A percentile compares a stretch with the other conserved stretches of the same genome.
phyloP scores from a whole-genome alignment of 2,329 filamentous ascomycete genomes.

The Colletotrichum echinochloae region DNA sequence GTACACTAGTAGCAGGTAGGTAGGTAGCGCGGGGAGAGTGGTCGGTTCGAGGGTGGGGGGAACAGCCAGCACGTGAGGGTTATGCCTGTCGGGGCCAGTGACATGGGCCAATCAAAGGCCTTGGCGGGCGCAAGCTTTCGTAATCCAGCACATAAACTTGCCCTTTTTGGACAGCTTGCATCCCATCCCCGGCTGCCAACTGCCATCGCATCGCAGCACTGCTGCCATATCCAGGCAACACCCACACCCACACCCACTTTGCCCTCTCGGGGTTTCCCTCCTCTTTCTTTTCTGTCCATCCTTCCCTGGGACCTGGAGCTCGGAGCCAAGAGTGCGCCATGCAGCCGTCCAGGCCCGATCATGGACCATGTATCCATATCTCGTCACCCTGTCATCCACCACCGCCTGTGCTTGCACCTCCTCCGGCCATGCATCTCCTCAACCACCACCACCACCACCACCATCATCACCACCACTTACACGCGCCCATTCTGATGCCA shows the following conservation, averaged over 20 bases:
- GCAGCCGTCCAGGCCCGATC: conserved; percentile 1
- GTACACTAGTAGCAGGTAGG: no score
- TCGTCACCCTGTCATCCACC: not conserved
- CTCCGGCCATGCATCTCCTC: not conserved
- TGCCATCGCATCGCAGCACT: not conserved
- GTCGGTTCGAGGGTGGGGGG: conserved; percentile 12
- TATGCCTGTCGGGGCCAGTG: conserved; percentile 5
- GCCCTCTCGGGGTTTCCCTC: not conserved
- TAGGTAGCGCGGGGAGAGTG: not conserved
- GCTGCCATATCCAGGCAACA: conserved; percentile 36
- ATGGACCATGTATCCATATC: conserved; percentile 2
- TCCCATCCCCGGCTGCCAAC: not conserved
- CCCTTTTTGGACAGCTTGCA: conserved; percentile 28
- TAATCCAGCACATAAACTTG: conserved; percentile 34
- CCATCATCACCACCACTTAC: conserved; percentile 1
- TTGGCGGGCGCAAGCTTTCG: conserved; percentile 33
- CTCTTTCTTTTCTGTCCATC: conserved; percentile 2
- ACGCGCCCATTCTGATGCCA: conserved; percentile 10
- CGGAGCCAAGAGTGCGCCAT: conserved; percentile 25
- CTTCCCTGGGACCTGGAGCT: conserved; percentile 31
- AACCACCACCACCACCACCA: not conserved
- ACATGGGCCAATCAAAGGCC: conserved; percentile 15
- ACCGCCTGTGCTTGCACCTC: not conserved
- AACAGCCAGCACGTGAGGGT: conserved; percentile 24
- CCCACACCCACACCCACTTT: conserved; percentile 5